Evolutionary conservation across 257 asterid species (phyloP), one percentile per base, ranked within the genome.

Genomic region (Craterostigma plantagineum): DNA sequence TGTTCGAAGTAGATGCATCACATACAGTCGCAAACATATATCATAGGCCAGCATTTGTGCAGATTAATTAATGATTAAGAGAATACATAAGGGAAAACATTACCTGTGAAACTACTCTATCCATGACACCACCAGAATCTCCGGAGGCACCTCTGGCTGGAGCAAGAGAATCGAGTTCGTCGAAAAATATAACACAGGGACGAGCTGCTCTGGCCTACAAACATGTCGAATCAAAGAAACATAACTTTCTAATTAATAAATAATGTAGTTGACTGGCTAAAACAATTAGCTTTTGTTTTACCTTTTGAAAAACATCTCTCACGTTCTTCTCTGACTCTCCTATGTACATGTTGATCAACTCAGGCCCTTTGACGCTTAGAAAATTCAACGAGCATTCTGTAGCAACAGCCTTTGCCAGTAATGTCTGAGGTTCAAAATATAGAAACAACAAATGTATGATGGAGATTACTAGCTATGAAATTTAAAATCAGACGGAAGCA

Each of bases 141-240:
- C 98, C 95, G 61, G 95, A 76, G 51, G 86, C 98, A 34, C 98
- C 98, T 58, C 98, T 75, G 48, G 95, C 93, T 14, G 98, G 98
- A 59, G 93, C 95, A 63, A 90, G 95, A 3, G 95, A 90, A 56
- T 90, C 98, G 13, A 90, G 98, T 60, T 90, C 95, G 50, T 87
- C 95, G 34, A 90, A 90, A 70, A 90, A 90, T 58, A 90, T 90
- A 54, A 90, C 93, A 62, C 95, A 90, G 12, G 95, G 95, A 33
- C 98, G 92, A 55, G 93, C 95, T 51, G 93, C 77, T 60, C 98
- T 79, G 60, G 98, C 95, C 98, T 90, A 54, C 59, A 64, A 55
- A 44, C 1, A 37, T 61, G 43, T 12, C 36, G 34, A 49, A 51
- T 50, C 45, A 60, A 40, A 44, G 34, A 63, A 16, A 51, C 15